Evolutionary conservation across 768 basidiomycete species (phyloP), one percentile per base, ranked within the genome.

Genomic region (Leccinum aurantiacum): DNA sequence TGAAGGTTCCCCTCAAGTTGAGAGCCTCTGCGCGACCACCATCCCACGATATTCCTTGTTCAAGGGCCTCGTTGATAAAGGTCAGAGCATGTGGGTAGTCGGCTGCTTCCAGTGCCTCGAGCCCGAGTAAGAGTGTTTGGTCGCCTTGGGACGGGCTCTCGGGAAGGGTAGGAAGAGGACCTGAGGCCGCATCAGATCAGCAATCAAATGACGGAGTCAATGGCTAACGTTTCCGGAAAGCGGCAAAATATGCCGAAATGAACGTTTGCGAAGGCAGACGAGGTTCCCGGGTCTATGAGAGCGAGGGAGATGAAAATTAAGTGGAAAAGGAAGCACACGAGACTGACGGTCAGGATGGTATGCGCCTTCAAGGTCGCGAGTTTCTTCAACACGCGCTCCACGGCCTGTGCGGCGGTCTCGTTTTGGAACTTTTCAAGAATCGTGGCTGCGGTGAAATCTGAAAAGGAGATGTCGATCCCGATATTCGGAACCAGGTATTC

Each of bases 361-460:
- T 82, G 75, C 0, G 93, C 91, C 72, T 89, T 88, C 1, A 33
- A 33, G 4, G 81, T 75, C 0, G 96, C 82, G 33, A 97, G 75
- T 62, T 87, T 86, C 76, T 95, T 95, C 69, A 98, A 76, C 19
- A 96, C 91, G n/a, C 94, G 86, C 72, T 98, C 97, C 8, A 98
- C 93, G 0, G 91, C 79, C 55, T 86, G 81, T 4, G 90, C 85
- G 2, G 94, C 89, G 1, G 77, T 65, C 62, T 90, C 85, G 69
- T 95, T 93, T 70, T 88, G 82, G 85, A 98, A 97, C 68, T 89
- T 87, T 74, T 95, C 93, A 46, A 99, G 82, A 64, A 99, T 96
- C 15, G 95, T 94, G 0, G 91, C 88, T n/a, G 96, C 93, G 0
- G 96, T 98, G 79, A 88, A 98, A 74, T 99, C 96, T 95, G 33